These are phyloP conservation scores for Porodaedalea pini DNA, from an alignment of 1,284 basidiomycete genomes.

Conservation along the genomic window DNA sequence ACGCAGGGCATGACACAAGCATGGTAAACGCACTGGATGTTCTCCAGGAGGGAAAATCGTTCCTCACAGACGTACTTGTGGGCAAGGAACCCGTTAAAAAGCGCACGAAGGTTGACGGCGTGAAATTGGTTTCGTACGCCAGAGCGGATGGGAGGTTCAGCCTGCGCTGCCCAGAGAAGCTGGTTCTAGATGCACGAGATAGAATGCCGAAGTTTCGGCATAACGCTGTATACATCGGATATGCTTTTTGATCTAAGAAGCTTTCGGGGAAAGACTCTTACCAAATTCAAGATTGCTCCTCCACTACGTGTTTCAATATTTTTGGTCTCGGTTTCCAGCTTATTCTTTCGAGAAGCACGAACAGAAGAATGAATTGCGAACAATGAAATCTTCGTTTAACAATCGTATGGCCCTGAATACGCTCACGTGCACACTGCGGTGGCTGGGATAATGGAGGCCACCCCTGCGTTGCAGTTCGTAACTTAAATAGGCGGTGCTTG, in stretches of 20 bases:
- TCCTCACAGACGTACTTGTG: conserved; percentile 45
- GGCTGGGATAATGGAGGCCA: no score
- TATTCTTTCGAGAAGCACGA: no score
- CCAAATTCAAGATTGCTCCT: no score
- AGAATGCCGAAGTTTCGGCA: background rate
- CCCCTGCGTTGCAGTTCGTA: no score
- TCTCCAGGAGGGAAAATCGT: conserved; percentile 37
- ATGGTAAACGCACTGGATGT: conserved; percentile 43
- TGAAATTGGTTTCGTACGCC: conserved; percentile 41
- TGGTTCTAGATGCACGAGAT: conserved; percentile 38
- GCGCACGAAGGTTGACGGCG: conserved; percentile 35
- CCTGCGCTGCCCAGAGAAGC: conserved; percentile 46
- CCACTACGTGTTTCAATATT: no score
- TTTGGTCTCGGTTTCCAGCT: no score
- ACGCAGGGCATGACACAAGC: conserved; percentile 46
- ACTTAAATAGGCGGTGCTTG: no score
- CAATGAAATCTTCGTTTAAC: no score
- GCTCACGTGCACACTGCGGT: no score
- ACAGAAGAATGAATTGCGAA: no score
- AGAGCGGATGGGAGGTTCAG: conserved; percentile 42
- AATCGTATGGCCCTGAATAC: no score
- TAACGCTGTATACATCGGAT: background rate
- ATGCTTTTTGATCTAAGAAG: background rate
- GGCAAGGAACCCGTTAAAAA: conserved; percentile 38
- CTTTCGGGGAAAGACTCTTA: no score